Evolutionary conservation across 176 grass and related monocot species (phyloP).

Genomic region (Ampelocalamus luodianensis): DNA sequence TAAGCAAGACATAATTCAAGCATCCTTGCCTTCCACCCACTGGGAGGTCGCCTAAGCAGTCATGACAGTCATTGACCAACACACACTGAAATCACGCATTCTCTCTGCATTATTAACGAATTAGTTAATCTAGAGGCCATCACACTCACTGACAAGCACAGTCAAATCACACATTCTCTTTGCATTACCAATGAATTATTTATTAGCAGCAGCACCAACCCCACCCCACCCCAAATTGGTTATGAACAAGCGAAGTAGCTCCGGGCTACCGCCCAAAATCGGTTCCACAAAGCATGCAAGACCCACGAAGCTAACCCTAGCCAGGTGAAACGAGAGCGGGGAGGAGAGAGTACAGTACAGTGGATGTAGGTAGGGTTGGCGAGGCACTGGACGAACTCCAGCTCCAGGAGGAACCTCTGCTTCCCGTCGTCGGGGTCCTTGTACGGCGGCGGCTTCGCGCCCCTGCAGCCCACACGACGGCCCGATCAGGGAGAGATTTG

Average conservation of each 20-base stretch:
- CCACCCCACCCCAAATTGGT: background rate
- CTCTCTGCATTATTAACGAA: background rate
- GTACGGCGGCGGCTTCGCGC: slow-evolving; percentile 45
- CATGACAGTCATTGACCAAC: background rate
- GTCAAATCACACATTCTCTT: background rate
- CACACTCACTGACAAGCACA: background rate
- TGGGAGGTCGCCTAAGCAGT: background rate
- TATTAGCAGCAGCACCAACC: no score
- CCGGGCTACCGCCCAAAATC: background rate
- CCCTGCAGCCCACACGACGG: slow-evolving; percentile 15
- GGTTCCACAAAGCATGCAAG: background rate
- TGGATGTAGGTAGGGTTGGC: slow-evolving; percentile 96
- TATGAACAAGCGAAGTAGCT: background rate
- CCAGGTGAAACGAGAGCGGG: background rate
- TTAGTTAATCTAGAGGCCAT: background rate
- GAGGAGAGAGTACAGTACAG: slow-evolving; percentile 53
- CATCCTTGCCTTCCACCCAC: background rate
- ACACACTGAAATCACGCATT: background rate
- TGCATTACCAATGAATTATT: background rate
- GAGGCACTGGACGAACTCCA: slow-evolving; percentile 95
- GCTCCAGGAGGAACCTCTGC: slow-evolving; percentile 82
- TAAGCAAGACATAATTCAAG: background rate
- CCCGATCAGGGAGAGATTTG: slow-evolving; percentile 9
- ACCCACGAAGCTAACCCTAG: slow-evolving; percentile 13
- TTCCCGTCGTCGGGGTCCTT: slow-evolving; percentile 77